Conservation (phyloP, 129 eudicot species). For the Arctium minus region DNA sequence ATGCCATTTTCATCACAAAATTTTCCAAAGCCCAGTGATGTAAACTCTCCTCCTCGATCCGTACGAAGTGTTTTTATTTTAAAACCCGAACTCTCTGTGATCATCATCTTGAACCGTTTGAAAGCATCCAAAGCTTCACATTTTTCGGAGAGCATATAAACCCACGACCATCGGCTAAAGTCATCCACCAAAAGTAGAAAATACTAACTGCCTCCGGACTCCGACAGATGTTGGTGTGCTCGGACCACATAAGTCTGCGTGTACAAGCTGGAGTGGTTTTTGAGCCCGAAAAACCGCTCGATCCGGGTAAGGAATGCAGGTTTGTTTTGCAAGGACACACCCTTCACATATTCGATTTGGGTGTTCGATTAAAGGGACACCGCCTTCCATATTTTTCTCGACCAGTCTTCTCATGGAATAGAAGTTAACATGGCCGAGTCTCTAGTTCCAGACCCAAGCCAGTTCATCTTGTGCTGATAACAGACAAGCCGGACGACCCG, state of each 20-base stretch:
- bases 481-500: not conserved
- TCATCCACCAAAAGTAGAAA: constrained; percentile 12
- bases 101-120: too few species aligned
- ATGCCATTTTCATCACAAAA: too few species aligned
- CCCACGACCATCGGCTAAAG: not conserved
- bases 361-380: not conserved
- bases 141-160: not conserved
- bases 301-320: too few species aligned
- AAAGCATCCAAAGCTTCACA: too few species aligned
- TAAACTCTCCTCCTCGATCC: too few species aligned
- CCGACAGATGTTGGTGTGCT: not conserved
- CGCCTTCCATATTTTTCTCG: constrained; percentile 3
- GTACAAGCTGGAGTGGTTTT: not conserved
- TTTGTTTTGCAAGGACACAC: too few species aligned
- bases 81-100: not conserved
- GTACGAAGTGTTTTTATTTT: not conserved
- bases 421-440: constrained; percentile 1
- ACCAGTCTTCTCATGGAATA: not conserved
- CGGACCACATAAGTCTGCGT: constrained; percentile 14
- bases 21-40: not conserved
- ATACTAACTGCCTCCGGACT: not conserved
- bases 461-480: not conserved
- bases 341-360: not conserved
- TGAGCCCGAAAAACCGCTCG: too few species aligned
- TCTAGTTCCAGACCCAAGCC: not conserved